Base-by-base conservation (phyloP, 352 stramenopile species). In the Globisporangium solare region DNA sequence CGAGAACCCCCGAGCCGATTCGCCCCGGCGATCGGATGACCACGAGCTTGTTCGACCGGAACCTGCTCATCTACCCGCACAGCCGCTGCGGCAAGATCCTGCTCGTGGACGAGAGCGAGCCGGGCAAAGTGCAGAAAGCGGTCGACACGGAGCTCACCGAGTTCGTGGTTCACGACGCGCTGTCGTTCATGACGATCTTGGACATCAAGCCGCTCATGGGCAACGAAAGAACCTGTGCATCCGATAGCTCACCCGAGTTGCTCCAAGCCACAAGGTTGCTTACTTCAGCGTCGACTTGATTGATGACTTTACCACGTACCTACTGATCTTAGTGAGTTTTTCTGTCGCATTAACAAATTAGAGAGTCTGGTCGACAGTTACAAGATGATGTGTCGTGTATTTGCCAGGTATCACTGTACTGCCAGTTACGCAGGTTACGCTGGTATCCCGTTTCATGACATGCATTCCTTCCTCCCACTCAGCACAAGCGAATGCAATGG, bases 161-260 rank as follows among this genome's bases (percentile, higher is more conserved):
- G 59, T 75, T 61, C 35, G 59, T 65, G 5, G 61, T 69, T 7
- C 50, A 54, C 1, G 67, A 78, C 32, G 63, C 57, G 11, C 55
- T 78, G 10, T 51, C 63, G 24, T 61, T 53, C 35, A 60, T 69
- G 15, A 64, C 40, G 13, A 67, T 70, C 52, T 47, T 67, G 37
- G 66, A 77, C 20, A 72, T 74, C 60, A 66, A 72, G 24, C 54
- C 56, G 14, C 37, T 77, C 12, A 46, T 77, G n/a, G 47, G 47
- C 13, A 67, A 65, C 32, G 51, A 61, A 61, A 57, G 37, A 51
- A 61, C 18, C 58, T 68, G 20, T 46, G 47, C 39, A 60, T 60
- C n/a, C 21, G 51, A 24, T 47, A 54, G 24, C 20, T 55, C 11
- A 32, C 3, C 20, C 20, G 2, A 8, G 5, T 10, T 35, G 27